Base-by-base conservation (phyloP, 2,329 filamentous ascomycete species). In the Xylariaceae sp. region DNA sequence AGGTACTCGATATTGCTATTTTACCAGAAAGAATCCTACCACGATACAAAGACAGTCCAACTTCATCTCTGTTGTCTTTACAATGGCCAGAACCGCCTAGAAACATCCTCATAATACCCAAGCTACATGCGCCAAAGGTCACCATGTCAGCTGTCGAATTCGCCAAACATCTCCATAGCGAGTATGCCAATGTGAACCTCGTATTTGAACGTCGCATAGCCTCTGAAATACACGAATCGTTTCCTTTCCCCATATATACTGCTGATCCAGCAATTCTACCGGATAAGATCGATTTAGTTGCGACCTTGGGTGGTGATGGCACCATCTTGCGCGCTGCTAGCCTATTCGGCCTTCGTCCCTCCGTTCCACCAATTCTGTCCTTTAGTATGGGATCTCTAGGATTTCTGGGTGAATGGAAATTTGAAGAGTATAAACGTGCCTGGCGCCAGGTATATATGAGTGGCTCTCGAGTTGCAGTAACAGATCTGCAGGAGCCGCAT, bases 341-440 rank as follows among this genome's bases (percentile, higher is more conserved):
- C 47, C 78, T 96, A 5, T 97, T 95, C 71, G 90, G 90, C 51
- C 86, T 89, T 35, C 84, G 88, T 40, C 76, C 80, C 2, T 83
- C 83, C 39, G 92, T 99, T 0, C 94, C 94, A 0, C 94, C 94
- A 0, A 87, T 99, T 32, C 75, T 99, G 7, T 90, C 89, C 1
- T 99, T 99, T 65, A 95, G 90, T 66, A 96, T 99, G 89, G 94
- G 94, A 6, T 95, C 92, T 0, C 74, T 99, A 1, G 94, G 94
- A 0, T 99, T 99, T 59, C 73, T 99, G 7, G 91, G 92, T 14
- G 92, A 97, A 69, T 99, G 92, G 91, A 95, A 94, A 62, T 97
- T 97, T 66, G 77, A 78, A 6, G 91, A 97, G 62, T 89, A 95
- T 72, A 96, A 96, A 70, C 81, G 89, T 43, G 94, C 94, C 0